Evolutionary conservation across 768 basidiomycete genomes (phyloP).

Genomic region (Lanmaoa pseudosensibilis): DNA sequence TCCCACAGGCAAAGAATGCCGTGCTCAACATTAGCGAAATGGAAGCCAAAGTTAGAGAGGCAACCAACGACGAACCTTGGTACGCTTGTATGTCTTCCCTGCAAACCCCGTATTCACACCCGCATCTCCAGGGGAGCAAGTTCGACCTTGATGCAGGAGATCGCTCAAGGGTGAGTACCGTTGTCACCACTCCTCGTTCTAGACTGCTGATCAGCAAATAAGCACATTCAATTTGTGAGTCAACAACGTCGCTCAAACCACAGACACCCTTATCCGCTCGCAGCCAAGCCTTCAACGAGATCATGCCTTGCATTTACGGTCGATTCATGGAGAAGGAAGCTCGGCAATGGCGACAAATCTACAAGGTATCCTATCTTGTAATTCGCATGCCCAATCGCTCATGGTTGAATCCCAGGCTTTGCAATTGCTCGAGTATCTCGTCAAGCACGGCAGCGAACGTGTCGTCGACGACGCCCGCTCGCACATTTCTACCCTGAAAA

Average conservation of each 20-base stretch:
- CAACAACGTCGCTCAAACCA: not conserved
- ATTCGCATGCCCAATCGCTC: not conserved
- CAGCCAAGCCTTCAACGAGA: conserved; percentile 98
- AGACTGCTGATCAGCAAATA: conserved; percentile 17
- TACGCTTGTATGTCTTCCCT: conserved; percentile 39
- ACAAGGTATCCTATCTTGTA: conserved; percentile 63
- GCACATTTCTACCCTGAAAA: conserved; percentile 93
- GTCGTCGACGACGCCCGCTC: conserved; percentile 97
- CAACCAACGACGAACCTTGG: conserved; percentile 99
- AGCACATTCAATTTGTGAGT: conserved; percentile 98
- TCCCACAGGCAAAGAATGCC: conserved; percentile 85
- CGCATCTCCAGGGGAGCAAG: conserved; percentile 81
- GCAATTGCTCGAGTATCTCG: conserved; percentile 90
- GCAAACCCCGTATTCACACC: not conserved
- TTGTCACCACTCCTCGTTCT: not conserved
- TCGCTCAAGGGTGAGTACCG: conserved; percentile 83
- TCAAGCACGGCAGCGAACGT: conserved; percentile 96
- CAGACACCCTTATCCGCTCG: conserved; percentile 7
- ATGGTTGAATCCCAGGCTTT: conserved; percentile 56
- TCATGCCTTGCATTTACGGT: conserved; percentile 95
- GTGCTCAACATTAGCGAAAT: conserved; percentile 96
- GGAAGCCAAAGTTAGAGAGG: conserved; percentile 95
- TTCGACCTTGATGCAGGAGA: conserved; percentile 97
- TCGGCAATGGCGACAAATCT: conserved; percentile 97
- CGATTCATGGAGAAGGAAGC: conserved; percentile 99